Evolutionary conservation across 768 basidiomycete species (phyloP).

Genomic region (Lactarius evosmus): DNA sequence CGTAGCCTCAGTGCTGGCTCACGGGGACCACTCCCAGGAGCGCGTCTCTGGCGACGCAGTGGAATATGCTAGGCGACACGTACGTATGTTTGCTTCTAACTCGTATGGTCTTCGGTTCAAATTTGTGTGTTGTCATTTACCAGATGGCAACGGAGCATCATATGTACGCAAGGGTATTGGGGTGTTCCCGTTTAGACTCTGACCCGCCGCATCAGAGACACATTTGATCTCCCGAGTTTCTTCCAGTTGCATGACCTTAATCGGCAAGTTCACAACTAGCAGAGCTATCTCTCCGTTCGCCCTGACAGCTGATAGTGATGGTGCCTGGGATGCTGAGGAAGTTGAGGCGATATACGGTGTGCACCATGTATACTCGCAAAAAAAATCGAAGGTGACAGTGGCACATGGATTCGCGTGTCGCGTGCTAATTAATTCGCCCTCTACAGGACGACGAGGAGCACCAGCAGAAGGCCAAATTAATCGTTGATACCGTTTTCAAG

Average conservation of each 20-base stretch:
- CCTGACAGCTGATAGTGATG: slow-evolving; percentile 50
- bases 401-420: neutral
- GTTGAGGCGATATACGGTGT: slow-evolving; percentile 96
- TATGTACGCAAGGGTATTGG: slow-evolving; percentile 46
- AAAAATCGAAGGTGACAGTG: slow-evolving; percentile 60
- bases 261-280: slow-evolving; percentile 43
- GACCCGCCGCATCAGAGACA: slow-evolving; percentile 51
- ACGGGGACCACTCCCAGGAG: slow-evolving; percentile 44
- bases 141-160: slow-evolving; percentile 91
- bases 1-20: slow-evolving; percentile 39
- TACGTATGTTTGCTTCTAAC: slow-evolving; percentile 43
- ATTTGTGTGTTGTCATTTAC: neutral
- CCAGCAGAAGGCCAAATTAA: slow-evolving; percentile 73
- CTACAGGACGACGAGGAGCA: slow-evolving; percentile 71
- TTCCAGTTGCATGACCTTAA: slow-evolving; percentile 95
- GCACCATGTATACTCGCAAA: slow-evolving; percentile 85
- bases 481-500: slow-evolving; percentile 68
- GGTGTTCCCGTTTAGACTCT: neutral
- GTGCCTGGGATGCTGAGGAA: slow-evolving; percentile 79
- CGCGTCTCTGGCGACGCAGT: slow-evolving; percentile 5
- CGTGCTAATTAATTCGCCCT: neutral
- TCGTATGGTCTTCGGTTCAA: slow-evolving; percentile 7
- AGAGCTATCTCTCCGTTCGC: slow-evolving; percentile 11
- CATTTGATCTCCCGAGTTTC: slow-evolving; percentile 84
- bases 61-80: slow-evolving; percentile 86